Base-by-base conservation (phyloP, 2,329 filamentous ascomycete genomes). In the Aspergillus sp. region DNA sequence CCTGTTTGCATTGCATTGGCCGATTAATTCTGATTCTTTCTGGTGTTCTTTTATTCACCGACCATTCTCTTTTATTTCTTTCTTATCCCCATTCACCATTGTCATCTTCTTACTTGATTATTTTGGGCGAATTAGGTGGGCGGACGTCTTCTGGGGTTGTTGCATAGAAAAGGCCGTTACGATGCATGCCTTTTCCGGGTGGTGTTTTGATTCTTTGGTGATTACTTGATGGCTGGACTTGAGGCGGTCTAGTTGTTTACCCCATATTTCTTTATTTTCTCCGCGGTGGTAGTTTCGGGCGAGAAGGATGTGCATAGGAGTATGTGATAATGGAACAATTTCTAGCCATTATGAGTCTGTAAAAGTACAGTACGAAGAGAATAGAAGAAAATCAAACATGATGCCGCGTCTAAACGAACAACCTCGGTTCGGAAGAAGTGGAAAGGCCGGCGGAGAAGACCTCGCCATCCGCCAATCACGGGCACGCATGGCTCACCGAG, bases 121-220 rank as follows among this genome's bases (percentile, higher is more conserved):
- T 51, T 24, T 51, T 50, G 45, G 24, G 16, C 33, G 22, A 20
- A 17, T 38, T 35, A 42, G n/a, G 43, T 49, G 49, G 33, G 50
- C 45, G 49, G 48, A 52, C 47, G 50, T 50, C 40, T 49, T 22
- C 47, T 38, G 50, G 54, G 51, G 40, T 22, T 41, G 38, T 52
- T 56, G 51, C 56, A 58, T 56, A 38, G 47, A 50, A 20, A 42
- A 42, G 19, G 40, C 16, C 40, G 8, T 19, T 22, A 42, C 13
- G 45, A 46, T 52, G 50, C 51, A 38, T 38, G 35, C 53, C 55
- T 51, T 45, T 53, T 54, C 40, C 5, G 49, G 56, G 53, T 50
- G 55, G 53, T 52, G 52, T 54, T 54, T 44, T 52, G 36, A 10
- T 47, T 22, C 33, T 50, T 32, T 49, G 40, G 44, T 54, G 47